Conservation (phyloP, 305 asterid genomes). For the Fraxinus nigra region DNA sequence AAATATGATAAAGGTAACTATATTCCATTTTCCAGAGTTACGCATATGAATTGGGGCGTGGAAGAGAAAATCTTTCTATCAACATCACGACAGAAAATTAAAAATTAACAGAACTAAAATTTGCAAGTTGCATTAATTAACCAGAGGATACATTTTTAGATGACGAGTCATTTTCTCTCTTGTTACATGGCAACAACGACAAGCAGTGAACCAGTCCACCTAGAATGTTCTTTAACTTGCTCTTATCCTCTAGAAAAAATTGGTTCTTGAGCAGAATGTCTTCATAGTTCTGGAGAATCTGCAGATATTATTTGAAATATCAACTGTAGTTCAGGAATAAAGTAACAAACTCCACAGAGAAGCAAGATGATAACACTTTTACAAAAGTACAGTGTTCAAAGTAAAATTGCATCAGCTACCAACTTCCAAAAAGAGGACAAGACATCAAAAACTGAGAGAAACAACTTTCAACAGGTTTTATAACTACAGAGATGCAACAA, state of each 20-base stretch:
- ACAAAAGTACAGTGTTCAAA: constrained; percentile 10
- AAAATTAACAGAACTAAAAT: background rate
- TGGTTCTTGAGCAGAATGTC: constrained; percentile 69
- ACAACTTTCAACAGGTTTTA: constrained; percentile 3
- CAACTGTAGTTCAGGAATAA: constrained; percentile 6
- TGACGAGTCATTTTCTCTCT: constrained; percentile 43
- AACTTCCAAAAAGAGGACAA: background rate
- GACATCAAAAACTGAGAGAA: background rate
- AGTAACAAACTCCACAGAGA: constrained; percentile 9
- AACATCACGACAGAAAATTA: background rate
- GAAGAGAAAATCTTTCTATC: background rate
- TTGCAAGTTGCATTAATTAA: background rate
- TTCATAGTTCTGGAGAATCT: constrained; percentile 74
- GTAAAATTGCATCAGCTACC: constrained; percentile 11
- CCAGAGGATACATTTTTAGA: constrained; percentile 48
- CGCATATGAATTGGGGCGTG: background rate
- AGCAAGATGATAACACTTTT: constrained; percentile 3
- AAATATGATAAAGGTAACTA: background rate
- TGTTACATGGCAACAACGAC: constrained; percentile 60
- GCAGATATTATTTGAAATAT: constrained; percentile 25
- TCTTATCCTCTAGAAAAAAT: constrained; percentile 66
- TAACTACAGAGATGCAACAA: constrained; percentile 1
- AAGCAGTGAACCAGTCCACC: constrained; percentile 80
- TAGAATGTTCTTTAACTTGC: constrained; percentile 68
- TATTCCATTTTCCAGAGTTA: background rate